phyloP scores from a whole-genome alignment of 371 early-diverging fungal genomes.

The Mortierella sp. region DNA sequence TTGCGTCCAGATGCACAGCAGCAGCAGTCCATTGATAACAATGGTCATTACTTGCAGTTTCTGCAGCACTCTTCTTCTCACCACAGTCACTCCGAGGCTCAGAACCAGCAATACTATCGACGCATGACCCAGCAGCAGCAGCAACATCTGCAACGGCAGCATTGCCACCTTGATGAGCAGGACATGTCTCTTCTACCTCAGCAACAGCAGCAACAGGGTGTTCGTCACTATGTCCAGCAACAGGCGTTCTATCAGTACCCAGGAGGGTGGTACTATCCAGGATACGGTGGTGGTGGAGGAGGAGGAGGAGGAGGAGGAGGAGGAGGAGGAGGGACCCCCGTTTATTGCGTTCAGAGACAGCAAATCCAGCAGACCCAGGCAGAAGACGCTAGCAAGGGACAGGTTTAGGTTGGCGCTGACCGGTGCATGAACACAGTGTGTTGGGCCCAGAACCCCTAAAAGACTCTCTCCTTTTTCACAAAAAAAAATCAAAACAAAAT shows the following conservation, averaged over 20 bases:
- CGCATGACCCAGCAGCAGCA: neutral
- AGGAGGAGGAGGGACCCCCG: neutral
- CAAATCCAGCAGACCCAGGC: neutral
- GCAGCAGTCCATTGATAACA: neutral
- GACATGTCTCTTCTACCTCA: neutral
- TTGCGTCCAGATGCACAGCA: neutral
- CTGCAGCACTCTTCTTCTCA: neutral
- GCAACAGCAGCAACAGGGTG: neutral
- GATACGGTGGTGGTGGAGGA: conserved; percentile 13
- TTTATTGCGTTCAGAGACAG: neutral
- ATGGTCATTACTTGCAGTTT: neutral
- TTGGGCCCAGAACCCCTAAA: neutral
- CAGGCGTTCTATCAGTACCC: conserved; percentile 15
- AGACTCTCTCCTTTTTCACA: neutral
- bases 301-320: neutral
- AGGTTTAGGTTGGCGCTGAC: neutral
- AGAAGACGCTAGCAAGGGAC: no score
- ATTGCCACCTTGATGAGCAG: neutral
- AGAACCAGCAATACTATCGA: conserved; percentile 8
- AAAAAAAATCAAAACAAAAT: neutral
- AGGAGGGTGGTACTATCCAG: conserved; percentile 27
- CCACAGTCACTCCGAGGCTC: neutral
- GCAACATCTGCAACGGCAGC: neutral
- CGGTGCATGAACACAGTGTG: neutral
- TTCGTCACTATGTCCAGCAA: neutral